Evolutionary conservation across 208 protist genomes (phyloP), one percentile per base, ranked within the genome.

Genomic region (Crithidia fasciculata): DNA sequence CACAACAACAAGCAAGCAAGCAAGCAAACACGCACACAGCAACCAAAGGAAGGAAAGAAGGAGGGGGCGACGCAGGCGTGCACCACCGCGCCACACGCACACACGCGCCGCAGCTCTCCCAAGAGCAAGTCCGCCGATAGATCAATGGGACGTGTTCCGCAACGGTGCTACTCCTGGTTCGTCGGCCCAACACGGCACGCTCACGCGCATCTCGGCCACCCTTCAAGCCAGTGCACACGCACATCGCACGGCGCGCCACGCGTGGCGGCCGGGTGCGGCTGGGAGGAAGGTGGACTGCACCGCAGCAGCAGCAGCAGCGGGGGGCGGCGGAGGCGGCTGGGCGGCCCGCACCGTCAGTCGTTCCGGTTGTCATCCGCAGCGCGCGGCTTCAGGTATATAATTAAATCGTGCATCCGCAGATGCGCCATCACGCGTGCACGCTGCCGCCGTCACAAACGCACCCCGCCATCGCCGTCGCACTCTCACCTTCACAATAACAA

Each of bases 111-210:
- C 47, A 47, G 15, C 49, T 71, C 66, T 71, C 66, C 66, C 66
- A 61, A 71, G 66, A 71, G 66, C 66, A 71, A 71, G 66, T 71
- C 50, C 66, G 66, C 54, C 66, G 66, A 71, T 61, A 61, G 66
- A 71, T 71, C 66, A 71, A 71, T 61, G 66, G 45, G 53, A 6
- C 66, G 6, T 71, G 66, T 62, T 71, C 66, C 66, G 66, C 66
- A 71, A 71, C n/a, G 66, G 66, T 71, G 66, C 66, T 71, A 71
- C 66, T 71, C 66, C 66, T 61, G 66, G 66, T 71, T 71, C 66
- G 53, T 53, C 7, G 28, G 28, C 28, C n/a, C 28, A 28, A 28
- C 28, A 28, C 28, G 28, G 28, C 60, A 52, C 60, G n/a, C 60
- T 8, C 39, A 40, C 41, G 44, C 41, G n/a, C 60, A 40, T 28